Evolutionary conservation across 2,329 filamentous ascomycete genomes (phyloP), one percentile per base, ranked within the genome.

Genomic region (Colletotrichum tofieldiae): DNA sequence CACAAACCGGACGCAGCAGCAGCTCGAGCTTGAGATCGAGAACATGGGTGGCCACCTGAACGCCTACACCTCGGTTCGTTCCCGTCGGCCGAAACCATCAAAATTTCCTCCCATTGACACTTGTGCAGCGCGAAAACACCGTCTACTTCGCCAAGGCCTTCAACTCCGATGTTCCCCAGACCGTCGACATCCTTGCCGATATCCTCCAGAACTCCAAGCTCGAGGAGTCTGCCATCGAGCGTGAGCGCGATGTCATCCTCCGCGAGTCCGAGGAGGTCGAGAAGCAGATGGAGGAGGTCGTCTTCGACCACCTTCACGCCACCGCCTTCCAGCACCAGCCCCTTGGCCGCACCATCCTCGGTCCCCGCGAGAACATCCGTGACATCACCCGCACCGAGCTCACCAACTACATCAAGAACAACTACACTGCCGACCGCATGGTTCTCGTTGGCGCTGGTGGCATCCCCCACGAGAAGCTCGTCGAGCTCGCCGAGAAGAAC

Each of bases 91-190:
- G 65, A 55, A 62, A 62, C 16, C 59, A 64, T 64, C 59, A 47
- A 26, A 37, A 67, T 51, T 49, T 41, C 49, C 60, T 32, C 16
- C 41, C 41, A 60, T 65, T 74, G 56, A 74, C 70, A 66, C 29
- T 67, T 18, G 20, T 20, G 75, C 80, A 94, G 95, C 94, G 96
- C 85, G 96, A 99, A 86, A 98, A 98, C 91, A 99, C 96, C 80
- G 96, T 99, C 82, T 99, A 99, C 91, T 99, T 98, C 86, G 96
- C 96, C 86, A 98, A 98, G 89, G 93, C 96, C 76, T 98, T 99
- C 90, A 99, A 99, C 89, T 92, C 93, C 85, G 96, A 99, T 83
- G 95, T 98, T 74, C 95, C 95, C 80, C 93, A 95, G 84, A 94
- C 94, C 82, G 96, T 99, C 85, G 95, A 99, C 85, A 98, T 99